Conservation (phyloP, 805 yeast species). For the Ascoidea asiatica region DNA sequence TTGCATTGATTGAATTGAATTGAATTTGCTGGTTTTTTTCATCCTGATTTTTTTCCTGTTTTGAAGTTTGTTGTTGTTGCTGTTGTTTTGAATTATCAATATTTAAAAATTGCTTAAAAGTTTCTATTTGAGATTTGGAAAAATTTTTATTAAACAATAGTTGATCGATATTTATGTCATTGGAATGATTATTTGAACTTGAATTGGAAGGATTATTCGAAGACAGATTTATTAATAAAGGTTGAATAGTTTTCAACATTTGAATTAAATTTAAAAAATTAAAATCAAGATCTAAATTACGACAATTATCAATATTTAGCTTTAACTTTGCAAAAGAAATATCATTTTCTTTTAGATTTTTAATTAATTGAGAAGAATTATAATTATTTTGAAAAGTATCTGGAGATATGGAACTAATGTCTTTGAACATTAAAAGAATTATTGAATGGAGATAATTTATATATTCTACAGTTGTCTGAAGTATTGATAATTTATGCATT, state of each 20-base stretch:
- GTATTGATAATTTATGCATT: slow-evolving; percentile 68
- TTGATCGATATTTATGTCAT: background rate
- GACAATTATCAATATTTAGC: slow-evolving; percentile 42
- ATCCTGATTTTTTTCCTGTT: background rate
- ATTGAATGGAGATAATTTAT: slow-evolving; percentile 55
- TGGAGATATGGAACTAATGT: slow-evolving; percentile 19
- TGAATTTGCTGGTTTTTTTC: no score
- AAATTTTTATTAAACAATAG: no score
- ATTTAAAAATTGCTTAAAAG: no score
- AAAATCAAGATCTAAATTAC: slow-evolving; percentile 45
- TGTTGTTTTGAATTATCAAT: background rate
- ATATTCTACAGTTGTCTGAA: slow-evolving; percentile 76
- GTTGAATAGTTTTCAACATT: slow-evolving; percentile 5
- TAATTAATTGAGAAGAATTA: slow-evolving; percentile 15
- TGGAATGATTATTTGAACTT: background rate
- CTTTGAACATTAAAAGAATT: slow-evolving; percentile 34
- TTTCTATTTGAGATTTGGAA: background rate
- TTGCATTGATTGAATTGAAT: no score
- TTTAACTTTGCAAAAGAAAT: slow-evolving; percentile 39
- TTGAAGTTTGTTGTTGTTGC: background rate
- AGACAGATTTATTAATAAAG: background rate
- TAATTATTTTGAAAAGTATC: slow-evolving; percentile 13
- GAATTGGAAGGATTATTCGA: background rate
- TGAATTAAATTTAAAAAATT: slow-evolving; percentile 22
- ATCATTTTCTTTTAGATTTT: slow-evolving; percentile 18